Evolutionary conservation across 345 rosid genomes (phyloP).

Genomic region (Gossypium turneri): DNA sequence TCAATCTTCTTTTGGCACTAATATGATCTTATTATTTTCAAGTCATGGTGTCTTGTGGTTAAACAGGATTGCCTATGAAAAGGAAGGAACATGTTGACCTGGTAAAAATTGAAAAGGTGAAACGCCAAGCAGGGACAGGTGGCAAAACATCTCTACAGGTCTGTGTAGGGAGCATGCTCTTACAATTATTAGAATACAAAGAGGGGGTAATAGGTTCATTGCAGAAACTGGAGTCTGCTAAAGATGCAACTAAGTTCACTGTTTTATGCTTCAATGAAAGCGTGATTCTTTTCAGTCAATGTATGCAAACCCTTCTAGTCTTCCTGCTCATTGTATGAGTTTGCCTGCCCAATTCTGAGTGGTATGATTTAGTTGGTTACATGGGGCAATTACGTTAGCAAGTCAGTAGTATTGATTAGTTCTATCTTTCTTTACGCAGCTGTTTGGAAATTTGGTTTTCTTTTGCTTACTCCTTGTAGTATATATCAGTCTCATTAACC

Average conservation of each 20-base stretch:
- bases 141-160: slow-evolving; percentile 38
- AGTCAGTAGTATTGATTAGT: not conserved
- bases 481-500: not conserved
- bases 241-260: not conserved
- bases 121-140: slow-evolving; percentile 30
- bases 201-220: not conserved
- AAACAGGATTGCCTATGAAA: slow-evolving; percentile 44
- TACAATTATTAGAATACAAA: not conserved
- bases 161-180: slow-evolving; percentile 17
- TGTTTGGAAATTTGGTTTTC: not conserved
- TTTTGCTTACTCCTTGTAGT: not conserved
- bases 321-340: not conserved
- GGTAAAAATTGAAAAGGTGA: slow-evolving; percentile 29
- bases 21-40: not conserved
- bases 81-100: slow-evolving; percentile 47
- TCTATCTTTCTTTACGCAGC: not conserved
- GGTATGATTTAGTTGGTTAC: not conserved
- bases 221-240: not conserved
- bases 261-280: not conserved
- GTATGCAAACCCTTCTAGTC: not conserved
- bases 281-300: not conserved
- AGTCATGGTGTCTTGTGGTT: slow-evolving; percentile 22
- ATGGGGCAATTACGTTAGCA: not conserved
- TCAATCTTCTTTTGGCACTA: slow-evolving; percentile 6
- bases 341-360: not conserved